Conservation (phyloP, 352 stramenopile genomes). For the Phytophthora tubulina region DNA sequence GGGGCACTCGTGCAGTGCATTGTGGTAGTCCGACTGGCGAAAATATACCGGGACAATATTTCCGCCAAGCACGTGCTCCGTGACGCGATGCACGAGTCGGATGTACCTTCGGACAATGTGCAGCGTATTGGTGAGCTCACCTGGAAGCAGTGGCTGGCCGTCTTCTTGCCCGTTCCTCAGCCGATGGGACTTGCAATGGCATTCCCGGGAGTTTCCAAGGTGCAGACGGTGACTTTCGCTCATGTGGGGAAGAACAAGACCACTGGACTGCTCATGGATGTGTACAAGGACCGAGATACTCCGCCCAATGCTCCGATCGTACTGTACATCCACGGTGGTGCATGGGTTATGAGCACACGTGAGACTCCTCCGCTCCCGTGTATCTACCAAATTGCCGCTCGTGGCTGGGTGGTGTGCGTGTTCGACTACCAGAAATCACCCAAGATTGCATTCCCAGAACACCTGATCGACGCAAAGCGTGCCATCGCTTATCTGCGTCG, state of each 20-base stretch:
- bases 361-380: slow-evolving; percentile 57
- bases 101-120: slow-evolving; percentile 43
- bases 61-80: slow-evolving; percentile 54
- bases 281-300: slow-evolving; percentile 69
- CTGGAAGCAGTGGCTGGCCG: slow-evolving; percentile 60
- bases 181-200: slow-evolving; percentile 54
- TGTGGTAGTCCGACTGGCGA: slow-evolving; percentile 54
- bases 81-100: slow-evolving; percentile 46
- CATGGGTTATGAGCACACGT: slow-evolving; percentile 72
- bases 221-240: slow-evolving; percentile 67
- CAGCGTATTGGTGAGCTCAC: slow-evolving; percentile 57
- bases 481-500: slow-evolving; percentile 74
- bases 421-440: slow-evolving; percentile 83
- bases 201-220: slow-evolving; percentile 62
- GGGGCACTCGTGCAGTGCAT: slow-evolving; percentile 57
- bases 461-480: slow-evolving; percentile 78
- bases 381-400: slow-evolving; percentile 65
- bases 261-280: slow-evolving; percentile 73
- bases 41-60: slow-evolving; percentile 61
- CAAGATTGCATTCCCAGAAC: slow-evolving; percentile 70
- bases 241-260: slow-evolving; percentile 73
- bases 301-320: slow-evolving; percentile 72
- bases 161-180: slow-evolving; percentile 72
- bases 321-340: slow-evolving; percentile 84
- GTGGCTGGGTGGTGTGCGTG: slow-evolving; percentile 77